Conservation (phyloP, 2,329 filamentous ascomycete species). For the Pseudogymnoascus sp. region DNA sequence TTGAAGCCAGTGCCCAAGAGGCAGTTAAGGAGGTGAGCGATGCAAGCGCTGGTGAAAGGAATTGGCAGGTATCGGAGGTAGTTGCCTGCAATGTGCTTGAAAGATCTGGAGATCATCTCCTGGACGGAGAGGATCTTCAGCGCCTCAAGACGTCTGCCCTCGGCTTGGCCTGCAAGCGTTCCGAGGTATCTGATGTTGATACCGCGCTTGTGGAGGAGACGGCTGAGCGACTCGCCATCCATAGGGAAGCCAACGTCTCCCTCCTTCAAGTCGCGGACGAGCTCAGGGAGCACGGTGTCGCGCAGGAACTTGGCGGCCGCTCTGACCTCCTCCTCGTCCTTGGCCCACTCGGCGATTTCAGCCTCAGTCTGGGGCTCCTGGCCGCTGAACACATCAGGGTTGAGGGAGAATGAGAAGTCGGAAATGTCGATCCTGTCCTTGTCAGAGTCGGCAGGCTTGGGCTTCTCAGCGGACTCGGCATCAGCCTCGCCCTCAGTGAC, state of each 20-base stretch:
- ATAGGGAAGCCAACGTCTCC: conserved; percentile 96
- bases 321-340: conserved; percentile 83
- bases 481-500: conserved; percentile 32
- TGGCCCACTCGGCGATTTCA: conserved; percentile 73
- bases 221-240: conserved; percentile 88
- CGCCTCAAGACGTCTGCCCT: conserved; percentile 65
- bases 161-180: conserved; percentile 63
- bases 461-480: conserved; percentile 15
- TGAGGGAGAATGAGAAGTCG: conserved; percentile 78
- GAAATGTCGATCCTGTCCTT: conserved; percentile 72
- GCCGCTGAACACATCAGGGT: conserved; percentile 92
- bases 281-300: conserved; percentile 69
- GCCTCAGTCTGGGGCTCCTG: conserved; percentile 83
- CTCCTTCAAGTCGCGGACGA: conserved; percentile 80
- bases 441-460: conserved; percentile 23
- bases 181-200: conserved; percentile 97
- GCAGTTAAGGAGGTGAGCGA: conserved; percentile 89
- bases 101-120: conserved; percentile 90
- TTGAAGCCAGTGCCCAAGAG: conserved; percentile 73
- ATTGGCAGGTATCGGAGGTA: conserved; percentile 74
- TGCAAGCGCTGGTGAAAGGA: conserved; percentile 68
- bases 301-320: conserved; percentile 73
- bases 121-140: conserved; percentile 71
- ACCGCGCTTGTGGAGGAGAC: conserved; percentile 88
- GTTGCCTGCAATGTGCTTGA: conserved; percentile 82